Evolutionary conservation across 345 rosid genomes (phyloP).

Genomic region (Gossypium rotundifolium): DNA sequence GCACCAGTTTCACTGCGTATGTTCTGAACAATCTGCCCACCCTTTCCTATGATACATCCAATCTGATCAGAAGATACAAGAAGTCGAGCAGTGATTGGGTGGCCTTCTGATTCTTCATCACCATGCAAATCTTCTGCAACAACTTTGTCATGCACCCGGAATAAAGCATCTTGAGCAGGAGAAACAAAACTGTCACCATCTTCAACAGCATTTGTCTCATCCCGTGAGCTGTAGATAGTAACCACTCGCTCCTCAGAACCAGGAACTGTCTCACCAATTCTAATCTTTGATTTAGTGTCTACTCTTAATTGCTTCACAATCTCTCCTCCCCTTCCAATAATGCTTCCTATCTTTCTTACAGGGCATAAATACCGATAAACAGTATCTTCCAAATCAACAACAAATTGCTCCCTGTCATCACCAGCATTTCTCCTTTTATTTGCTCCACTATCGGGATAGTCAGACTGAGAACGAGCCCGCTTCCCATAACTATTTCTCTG

Average conservation of each 20-base stretch:
- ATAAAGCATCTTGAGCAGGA: constrained; percentile 94
- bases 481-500: constrained; percentile 78
- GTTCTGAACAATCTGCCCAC: constrained; percentile 84
- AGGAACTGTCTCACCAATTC: constrained; percentile 71
- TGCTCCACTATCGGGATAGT: constrained; percentile 49
- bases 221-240: constrained; percentile 79
- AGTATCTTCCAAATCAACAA: constrained; percentile 63
- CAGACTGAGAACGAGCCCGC: constrained; percentile 70
- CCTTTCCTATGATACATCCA: constrained; percentile 93
- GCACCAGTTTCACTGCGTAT: constrained; percentile 88
- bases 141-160: constrained; percentile 80
- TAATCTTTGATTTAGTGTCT: constrained; percentile 82
- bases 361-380: constrained; percentile 88
- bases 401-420: constrained; percentile 64
- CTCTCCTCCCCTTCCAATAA: constrained; percentile 93
- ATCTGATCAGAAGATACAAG: constrained; percentile 98
- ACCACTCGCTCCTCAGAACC: constrained; percentile 91
- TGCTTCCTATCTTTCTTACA: constrained; percentile 77
- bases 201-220: constrained; percentile 67
- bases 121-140: constrained; percentile 55
- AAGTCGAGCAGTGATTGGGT: constrained; percentile 60
- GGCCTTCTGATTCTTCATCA: constrained; percentile 62
- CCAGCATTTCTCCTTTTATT: constrained; percentile 67
- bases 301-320: constrained; percentile 81
- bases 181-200: constrained; percentile 48